Evolutionary conservation across 768 basidiomycete genomes (phyloP).

Genomic region (Leccinum aurantiacum): DNA sequence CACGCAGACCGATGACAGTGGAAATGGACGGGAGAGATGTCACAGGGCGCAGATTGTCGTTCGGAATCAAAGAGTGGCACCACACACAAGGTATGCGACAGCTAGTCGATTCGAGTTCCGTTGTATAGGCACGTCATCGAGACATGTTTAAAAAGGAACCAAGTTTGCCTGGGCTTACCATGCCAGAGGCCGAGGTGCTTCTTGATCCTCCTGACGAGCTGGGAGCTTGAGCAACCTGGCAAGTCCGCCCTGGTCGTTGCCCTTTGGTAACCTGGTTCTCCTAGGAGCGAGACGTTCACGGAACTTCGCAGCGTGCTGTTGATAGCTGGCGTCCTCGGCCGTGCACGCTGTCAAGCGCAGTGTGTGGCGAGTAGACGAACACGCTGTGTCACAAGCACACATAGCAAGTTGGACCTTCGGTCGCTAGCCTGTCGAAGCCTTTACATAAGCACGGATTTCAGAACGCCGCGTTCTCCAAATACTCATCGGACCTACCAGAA

Average conservation of each 20-base stretch:
- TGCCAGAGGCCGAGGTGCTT: constrained; percentile 56
- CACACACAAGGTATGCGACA: not conserved
- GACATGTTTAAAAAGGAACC: constrained; percentile 6
- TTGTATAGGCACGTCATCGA: constrained; percentile 13
- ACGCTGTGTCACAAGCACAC: constrained; percentile 66
- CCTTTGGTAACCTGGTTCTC: constrained; percentile 35
- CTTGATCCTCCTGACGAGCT: constrained; percentile 69
- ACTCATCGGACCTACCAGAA: too few relatives aligned
- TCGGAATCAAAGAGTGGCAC: constrained; percentile 11
- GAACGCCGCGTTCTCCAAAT: too few relatives aligned
- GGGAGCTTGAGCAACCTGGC: constrained; percentile 68
- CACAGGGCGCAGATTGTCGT: constrained; percentile 17
- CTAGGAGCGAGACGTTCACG: constrained; percentile 34
- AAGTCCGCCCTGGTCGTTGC: constrained; percentile 51
- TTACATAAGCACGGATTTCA: too few relatives aligned
- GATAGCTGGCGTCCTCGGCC: constrained; percentile 36
- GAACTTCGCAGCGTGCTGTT: constrained; percentile 21
- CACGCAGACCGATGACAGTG: constrained; percentile 3
- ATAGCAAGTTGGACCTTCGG: too few relatives aligned
- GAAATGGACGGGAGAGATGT: constrained; percentile 21
- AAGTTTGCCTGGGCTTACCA: constrained; percentile 40
- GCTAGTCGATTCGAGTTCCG: not conserved
- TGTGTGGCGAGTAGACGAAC: constrained; percentile 86
- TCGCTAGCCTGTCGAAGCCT: too few relatives aligned
- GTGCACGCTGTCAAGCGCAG: constrained; percentile 78